A percentile compares a stretch with the other conserved stretches of the same genome.
These are phyloP conservation scores for Auricularia heimuer DNA, from an alignment of 768 basidiomycete genomes.

Conservation along the genomic window DNA sequence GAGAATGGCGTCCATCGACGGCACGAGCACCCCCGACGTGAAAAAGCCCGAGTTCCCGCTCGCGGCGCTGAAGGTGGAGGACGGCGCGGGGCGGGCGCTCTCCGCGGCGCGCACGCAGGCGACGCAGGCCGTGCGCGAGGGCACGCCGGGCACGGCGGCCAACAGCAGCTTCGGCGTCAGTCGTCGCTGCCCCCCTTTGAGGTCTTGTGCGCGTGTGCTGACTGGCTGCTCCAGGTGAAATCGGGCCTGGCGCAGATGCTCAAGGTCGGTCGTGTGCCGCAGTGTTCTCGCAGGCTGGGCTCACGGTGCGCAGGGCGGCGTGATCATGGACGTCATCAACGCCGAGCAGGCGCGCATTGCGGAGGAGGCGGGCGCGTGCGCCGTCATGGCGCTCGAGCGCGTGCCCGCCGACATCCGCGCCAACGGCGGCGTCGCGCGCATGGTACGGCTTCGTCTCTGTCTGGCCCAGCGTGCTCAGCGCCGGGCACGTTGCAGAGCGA, in stretches of 20 bases:
- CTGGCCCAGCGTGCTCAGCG: neutral
- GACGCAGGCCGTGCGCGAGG: slow-evolving; percentile 1
- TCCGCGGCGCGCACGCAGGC: slow-evolving; percentile 1
- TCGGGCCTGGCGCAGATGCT: slow-evolving; percentile 95
- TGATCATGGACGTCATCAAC: slow-evolving; percentile 94
- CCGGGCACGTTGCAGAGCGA: slow-evolving; percentile 54
- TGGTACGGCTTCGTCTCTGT: slow-evolving; percentile 44
- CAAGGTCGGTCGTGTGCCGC: slow-evolving; percentile 42
- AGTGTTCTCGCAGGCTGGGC: slow-evolving; percentile 9
- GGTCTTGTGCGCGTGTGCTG: slow-evolving; percentile 3
- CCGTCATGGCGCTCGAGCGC: slow-evolving; percentile 94
- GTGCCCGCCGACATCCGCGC: slow-evolving; percentile 92
- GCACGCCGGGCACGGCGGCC: neutral
- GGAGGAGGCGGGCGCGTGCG: slow-evolving; percentile 94
- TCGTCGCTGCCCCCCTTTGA: neutral
- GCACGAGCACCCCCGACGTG: neutral
- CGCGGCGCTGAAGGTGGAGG: neutral
- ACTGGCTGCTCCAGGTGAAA: slow-evolving; percentile 51
- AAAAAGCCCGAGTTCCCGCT: neutral
- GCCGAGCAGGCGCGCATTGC: slow-evolving; percentile 85
- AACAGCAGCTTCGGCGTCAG: neutral
- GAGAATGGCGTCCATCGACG: neutral
- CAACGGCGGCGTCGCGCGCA: slow-evolving; percentile 89
- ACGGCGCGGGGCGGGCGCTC: neutral
- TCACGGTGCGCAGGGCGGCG: slow-evolving; percentile 47